A percentile compares a stretch with the other conserved stretches of the same genome.
phyloP scores from a whole-genome alignment of 108 stramenopile species.

The Schizochytrium sp. region DNA sequence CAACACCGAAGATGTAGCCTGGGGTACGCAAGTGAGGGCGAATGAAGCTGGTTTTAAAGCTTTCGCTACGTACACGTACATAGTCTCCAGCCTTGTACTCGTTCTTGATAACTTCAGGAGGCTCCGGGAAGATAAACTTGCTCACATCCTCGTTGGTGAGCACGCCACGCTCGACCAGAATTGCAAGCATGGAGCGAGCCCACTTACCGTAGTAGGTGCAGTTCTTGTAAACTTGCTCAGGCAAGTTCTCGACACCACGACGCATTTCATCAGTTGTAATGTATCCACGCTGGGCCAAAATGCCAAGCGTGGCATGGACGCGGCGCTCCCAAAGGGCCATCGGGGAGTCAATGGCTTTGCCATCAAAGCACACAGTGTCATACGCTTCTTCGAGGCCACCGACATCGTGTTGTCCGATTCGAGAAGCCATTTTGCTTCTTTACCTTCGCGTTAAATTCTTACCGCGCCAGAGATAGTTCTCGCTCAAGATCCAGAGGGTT shows the following conservation, averaged over 20 bases:
- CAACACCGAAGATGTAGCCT: constrained; percentile 39
- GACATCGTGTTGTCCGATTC: constrained; percentile 31
- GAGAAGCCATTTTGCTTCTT: too few relatives aligned
- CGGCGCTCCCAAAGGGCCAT: constrained; percentile 14
- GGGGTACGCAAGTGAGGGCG: constrained; percentile 46
- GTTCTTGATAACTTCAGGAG: neutral
- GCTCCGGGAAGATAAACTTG: constrained; percentile 51
- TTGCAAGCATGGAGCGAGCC: constrained; percentile 32
- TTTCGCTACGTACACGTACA: constrained; percentile 10
- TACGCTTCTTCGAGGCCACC: neutral
- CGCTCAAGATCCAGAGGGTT: too few relatives aligned
- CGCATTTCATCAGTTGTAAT: constrained; percentile 55
- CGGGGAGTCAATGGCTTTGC: constrained; percentile 39
- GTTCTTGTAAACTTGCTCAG: constrained; percentile 26
- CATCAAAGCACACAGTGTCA: neutral
- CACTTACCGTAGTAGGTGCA: constrained; percentile 39
- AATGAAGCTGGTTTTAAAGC: constrained; percentile 9
- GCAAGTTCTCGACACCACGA: constrained; percentile 44
- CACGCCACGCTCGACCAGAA: constrained; percentile 42
- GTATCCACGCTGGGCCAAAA: neutral
- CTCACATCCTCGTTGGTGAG: constrained; percentile 28
- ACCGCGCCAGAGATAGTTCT: too few relatives aligned
- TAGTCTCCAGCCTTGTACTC: constrained; percentile 16
- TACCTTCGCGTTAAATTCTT: too few relatives aligned
- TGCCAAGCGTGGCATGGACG: constrained; percentile 15